These are phyloP conservation scores for Didymellaceae sp. DNA, from an alignment of 2,329 filamentous ascomycete genomes.

Conservation along the genomic window DNA sequence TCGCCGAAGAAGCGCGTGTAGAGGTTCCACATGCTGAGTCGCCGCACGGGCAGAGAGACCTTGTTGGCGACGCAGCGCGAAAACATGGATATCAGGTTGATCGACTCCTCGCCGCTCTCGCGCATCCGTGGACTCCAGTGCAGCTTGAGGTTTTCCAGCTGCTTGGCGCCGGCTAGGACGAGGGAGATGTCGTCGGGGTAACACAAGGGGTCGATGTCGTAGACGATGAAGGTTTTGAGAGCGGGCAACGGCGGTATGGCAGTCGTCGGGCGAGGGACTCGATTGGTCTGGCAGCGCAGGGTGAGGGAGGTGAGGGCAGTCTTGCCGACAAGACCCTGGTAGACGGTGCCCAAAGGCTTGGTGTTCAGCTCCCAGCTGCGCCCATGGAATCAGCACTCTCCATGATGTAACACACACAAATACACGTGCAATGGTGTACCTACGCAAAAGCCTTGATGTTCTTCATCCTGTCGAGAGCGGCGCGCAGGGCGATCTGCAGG, in stretches of 20 bases:
- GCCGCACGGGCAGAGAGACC: conserved; percentile 56
- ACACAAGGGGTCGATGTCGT: conserved; percentile 68
- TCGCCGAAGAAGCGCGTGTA: conserved; percentile 59
- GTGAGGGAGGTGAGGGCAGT: conserved; percentile 60
- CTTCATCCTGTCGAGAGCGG: conserved; percentile 65
- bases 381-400: conserved; percentile 28
- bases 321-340: conserved; percentile 61
- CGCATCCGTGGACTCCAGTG: conserved; percentile 70
- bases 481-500: conserved; percentile 65
- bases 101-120: conserved; percentile 62
- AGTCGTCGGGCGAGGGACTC: conserved; percentile 63
- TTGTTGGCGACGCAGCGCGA: conserved; percentile 59
- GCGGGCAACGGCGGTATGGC: conserved; percentile 64
- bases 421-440: conserved; percentile 14
- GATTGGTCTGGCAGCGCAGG: conserved; percentile 61
- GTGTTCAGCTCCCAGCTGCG: conserved; percentile 67
- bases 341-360: conserved; percentile 65
- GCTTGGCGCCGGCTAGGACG: conserved; percentile 60
- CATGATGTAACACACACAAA: neutral
- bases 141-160: conserved; percentile 61
- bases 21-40: conserved; percentile 63
- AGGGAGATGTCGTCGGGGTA: conserved; percentile 68
- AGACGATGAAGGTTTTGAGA: conserved; percentile 60
- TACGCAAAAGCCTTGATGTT: conserved; percentile 61
- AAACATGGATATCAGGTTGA: conserved; percentile 62